Percentiles rank a stretch among this genome's conserved stretches.
Evolutionary conservation across 148 eudicot species (phyloP).

Genomic region (Simmondsia chinensis): DNA sequence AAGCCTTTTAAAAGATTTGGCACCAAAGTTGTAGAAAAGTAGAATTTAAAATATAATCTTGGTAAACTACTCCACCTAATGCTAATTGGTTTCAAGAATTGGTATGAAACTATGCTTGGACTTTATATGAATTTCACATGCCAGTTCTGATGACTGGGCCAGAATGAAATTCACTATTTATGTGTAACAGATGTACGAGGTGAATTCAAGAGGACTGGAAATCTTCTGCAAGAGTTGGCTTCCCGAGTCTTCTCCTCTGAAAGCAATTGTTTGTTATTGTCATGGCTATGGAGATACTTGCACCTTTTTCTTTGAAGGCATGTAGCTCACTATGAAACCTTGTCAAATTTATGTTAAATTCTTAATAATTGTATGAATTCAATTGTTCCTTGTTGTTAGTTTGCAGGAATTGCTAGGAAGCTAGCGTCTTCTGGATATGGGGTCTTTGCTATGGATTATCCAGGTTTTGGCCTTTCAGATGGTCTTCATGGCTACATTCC

Average conservation of each 20-base stretch:
- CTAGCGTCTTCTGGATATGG: constrained; percentile 78
- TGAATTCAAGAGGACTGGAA: constrained; percentile 72
- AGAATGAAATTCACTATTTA: neutral
- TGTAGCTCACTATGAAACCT: constrained; percentile 15
- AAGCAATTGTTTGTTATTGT: constrained; percentile 66
- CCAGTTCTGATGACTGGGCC: no score
- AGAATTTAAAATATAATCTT: no score
- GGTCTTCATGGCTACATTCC: constrained; percentile 92
- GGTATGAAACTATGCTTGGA: neutral
- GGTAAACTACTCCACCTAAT: no score
- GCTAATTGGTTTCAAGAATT: no score
- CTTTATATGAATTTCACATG: no score
- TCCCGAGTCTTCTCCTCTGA: constrained; percentile 49
- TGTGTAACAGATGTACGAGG: constrained; percentile 52
- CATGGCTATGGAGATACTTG: constrained; percentile 99
- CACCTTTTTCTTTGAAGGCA: constrained; percentile 94
- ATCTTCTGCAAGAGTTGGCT: constrained; percentile 87
- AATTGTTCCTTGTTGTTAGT: constrained; percentile 16
- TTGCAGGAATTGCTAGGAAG: constrained; percentile 83
- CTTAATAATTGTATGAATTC: constrained; percentile 8
- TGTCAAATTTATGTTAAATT: constrained; percentile 4
- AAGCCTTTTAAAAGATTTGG: no score
- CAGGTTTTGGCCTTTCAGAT: constrained; percentile 99
- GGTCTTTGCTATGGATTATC: constrained; percentile 88
- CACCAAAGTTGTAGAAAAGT: no score